Base-by-base conservation (phyloP, 2,329 filamentous ascomycete species). In the Cordyceps cicadae region DNA sequence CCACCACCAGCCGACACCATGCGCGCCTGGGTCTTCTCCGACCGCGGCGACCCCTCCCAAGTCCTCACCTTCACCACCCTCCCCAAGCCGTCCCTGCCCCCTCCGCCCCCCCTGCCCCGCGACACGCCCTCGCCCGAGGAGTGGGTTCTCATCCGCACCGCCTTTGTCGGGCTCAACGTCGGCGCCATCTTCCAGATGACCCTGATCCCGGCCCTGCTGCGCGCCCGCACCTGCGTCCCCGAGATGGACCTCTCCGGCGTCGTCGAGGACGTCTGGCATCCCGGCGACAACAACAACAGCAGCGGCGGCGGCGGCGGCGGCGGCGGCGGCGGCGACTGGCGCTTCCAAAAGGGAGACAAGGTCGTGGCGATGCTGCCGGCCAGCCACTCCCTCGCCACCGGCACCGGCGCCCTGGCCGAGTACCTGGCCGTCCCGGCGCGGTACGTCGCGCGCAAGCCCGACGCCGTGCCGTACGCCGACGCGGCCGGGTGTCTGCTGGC, bases 161-260 rank as follows among this genome's bases (percentile, higher is more conserved):
- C 74, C 59, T 75, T 77, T 59, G 75, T 73, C 4, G 76, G 74
- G 15, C 75, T 81, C 61, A 80, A 79, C 62, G 75, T 76, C 5
- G 76, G 76, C 37, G 74, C 75, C 59, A 71, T 73, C 41, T 72
- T 76, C 51, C 70, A 75, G 19, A 74, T 77, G 69, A 68, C 70
- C n/a, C 67, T 78, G 5, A 63, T 77, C 41, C 76, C 77, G 58
- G 69, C 64, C 59, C 70, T 72, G 52, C 69, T 70, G 63, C 74
- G 77, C 63, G 65, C 64, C 63, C 66, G 63, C 54, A 70, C 62
- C 5, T 76, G 61, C 50, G 71, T 75, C 1, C 76, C 77, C 6
- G 77, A 78, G 17, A 71, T 76, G 64, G 77, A 80, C 60, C 74
- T 79, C 43, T 73, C 74, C 1, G 77, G 77, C 8, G 71, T 69